Conservation (phyloP, 2,329 filamentous ascomycete genomes). For the Botrytis sinoallii region DNA sequence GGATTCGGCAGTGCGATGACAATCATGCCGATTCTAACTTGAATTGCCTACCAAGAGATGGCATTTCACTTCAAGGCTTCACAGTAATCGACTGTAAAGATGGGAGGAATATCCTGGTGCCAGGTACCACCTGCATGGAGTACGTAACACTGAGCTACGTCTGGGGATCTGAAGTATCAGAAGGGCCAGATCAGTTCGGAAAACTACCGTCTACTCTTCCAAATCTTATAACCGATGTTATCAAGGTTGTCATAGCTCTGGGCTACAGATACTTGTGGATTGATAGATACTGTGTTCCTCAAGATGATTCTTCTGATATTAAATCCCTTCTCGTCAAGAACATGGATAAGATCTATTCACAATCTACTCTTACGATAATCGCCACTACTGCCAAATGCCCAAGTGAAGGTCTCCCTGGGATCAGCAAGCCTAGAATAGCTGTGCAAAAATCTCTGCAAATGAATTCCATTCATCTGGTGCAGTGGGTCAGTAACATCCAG, state of each 20-base stretch:
- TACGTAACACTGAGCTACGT: neutral
- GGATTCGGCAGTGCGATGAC: neutral
- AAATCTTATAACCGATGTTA: neutral
- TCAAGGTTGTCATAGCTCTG: neutral
- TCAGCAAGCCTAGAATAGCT: accelerated
- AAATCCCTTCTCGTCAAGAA: neutral
- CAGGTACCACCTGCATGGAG: neutral
- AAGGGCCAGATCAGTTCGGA: neutral
- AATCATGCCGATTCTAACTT: neutral
- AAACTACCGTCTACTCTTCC: neutral
- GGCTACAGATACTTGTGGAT: neutral
- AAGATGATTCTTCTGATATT: neutral
- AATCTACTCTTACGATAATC: neutral
- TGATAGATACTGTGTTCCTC: neutral
- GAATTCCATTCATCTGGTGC: neutral
- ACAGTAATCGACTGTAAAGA: neutral
- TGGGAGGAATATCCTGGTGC: neutral
- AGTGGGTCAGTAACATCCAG: neutral
- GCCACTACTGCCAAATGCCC: neutral
- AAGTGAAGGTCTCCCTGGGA: neutral
- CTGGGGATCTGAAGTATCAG: neutral
- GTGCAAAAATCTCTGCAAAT: neutral
- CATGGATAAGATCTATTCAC: neutral
- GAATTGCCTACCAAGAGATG: neutral
- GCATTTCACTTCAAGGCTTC: neutral